phyloP scores from a whole-genome alignment of 2,329 filamentous ascomycete genomes.

The Fusarium sublunatum region DNA sequence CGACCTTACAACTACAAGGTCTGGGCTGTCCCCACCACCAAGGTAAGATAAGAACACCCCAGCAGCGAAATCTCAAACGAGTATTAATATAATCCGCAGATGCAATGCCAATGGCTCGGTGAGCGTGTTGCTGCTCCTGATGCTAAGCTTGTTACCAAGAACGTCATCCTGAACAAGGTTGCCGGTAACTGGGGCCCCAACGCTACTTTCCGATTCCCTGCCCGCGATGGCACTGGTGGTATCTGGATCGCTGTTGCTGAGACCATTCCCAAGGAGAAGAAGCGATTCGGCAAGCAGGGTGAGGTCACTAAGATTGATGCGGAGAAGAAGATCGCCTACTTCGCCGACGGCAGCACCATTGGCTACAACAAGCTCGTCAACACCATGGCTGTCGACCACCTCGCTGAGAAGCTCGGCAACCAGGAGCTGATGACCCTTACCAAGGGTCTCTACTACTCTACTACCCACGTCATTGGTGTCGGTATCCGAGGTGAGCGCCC shows the following conservation, averaged over 20 bases:
- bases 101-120: conserved; percentile 99
- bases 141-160: conserved; percentile 91
- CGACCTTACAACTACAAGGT: conserved; percentile 99
- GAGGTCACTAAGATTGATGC: conserved; percentile 89
- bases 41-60: conserved; percentile 66
- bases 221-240: conserved; percentile 92
- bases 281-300: conserved; percentile 85
- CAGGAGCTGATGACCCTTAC: conserved; percentile 82
- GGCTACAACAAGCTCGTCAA: conserved; percentile 92
- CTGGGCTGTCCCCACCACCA: conserved; percentile 97
- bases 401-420: conserved; percentile 89
- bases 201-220: conserved; percentile 97
- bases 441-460: conserved; percentile 96
- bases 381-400: conserved; percentile 94
- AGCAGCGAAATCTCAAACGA: not conserved
- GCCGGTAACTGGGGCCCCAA: conserved; percentile 99
- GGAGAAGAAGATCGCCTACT: conserved; percentile 81
- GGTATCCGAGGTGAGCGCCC: conserved; percentile 92
- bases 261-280: conserved; percentile 92
- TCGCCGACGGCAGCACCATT: conserved; percentile 87
- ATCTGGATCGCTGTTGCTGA: conserved; percentile 99
- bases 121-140: conserved; percentile 98
- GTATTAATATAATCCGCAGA: conserved; percentile 64
- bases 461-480: conserved; percentile 96
- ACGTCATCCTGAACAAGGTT: conserved; percentile 95